Evolutionary conservation across 139 green algal species (phyloP).

Genomic region (Pycnococcus provasolii): DNA sequence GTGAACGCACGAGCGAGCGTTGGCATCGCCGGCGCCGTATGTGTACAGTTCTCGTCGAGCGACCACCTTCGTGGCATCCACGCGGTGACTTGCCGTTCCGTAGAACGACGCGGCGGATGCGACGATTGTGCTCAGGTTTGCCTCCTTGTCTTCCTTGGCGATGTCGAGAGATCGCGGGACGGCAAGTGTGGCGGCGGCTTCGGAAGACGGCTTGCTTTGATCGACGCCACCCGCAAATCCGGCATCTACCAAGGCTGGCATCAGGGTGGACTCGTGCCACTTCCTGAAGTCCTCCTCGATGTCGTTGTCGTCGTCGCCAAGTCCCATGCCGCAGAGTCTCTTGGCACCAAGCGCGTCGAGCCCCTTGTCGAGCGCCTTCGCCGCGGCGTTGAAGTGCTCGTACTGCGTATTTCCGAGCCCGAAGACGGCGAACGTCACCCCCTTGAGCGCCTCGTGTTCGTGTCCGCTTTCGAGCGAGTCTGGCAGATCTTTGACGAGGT

Average conservation of each 20-base stretch:
- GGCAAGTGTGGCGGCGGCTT: not conserved
- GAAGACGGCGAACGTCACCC: constrained; percentile 73
- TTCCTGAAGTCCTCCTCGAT: constrained; percentile 91
- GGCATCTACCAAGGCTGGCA: not conserved
- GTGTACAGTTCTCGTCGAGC: constrained; percentile 69
- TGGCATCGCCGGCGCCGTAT: not conserved
- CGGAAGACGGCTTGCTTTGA: not conserved
- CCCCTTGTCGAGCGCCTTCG: constrained; percentile 40
- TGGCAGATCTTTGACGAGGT: constrained; percentile 37
- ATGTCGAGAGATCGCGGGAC: not conserved
- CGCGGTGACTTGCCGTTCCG: constrained; percentile 22
- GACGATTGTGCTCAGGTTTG: constrained; percentile 9
- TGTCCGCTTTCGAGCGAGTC: not conserved
- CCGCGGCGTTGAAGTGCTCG: constrained; percentile 83
- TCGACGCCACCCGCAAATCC: not conserved
- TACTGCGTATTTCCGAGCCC: constrained; percentile 95
- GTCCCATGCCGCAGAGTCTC: constrained; percentile 47
- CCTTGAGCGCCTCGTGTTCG: constrained; percentile 29
- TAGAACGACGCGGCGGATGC: not conserved
- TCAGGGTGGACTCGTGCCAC: constrained; percentile 42
- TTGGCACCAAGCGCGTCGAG: constrained; percentile 56
- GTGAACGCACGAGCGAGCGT: constrained; percentile 79
- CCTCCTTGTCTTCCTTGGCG: constrained; percentile 3
- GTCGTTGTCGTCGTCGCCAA: constrained; percentile 85
- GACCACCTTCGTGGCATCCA: constrained; percentile 42